Base-by-base conservation (phyloP, 2,329 filamentous ascomycete species). In the Aspergillus tubingensis region DNA sequence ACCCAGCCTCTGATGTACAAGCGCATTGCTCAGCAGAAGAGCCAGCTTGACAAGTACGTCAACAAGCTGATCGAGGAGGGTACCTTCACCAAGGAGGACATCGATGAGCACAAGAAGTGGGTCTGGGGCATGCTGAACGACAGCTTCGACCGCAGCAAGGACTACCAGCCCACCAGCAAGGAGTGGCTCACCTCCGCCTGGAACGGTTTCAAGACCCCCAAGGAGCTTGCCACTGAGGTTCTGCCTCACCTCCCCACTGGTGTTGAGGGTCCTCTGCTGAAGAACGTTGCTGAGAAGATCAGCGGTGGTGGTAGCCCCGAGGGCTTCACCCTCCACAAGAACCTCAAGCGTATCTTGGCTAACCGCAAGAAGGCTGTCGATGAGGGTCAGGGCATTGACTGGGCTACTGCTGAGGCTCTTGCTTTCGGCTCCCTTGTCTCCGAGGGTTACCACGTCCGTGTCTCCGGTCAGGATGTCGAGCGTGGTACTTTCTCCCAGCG, bases 1-100 rank as follows among this genome's bases (percentile, higher is more conserved):
- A 99, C 95, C n/a, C 95, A 99, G 78, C 95, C 95, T 43, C 82
- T 97, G 69, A 99, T 99, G 95, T 99, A 99, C 87, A 97, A 98
- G 88, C 91, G 91, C 73, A 98, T 99, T 75, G 86, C 88, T 68
- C 85, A 89, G 62, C 92, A 98, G 77, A 85, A 89, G 66, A 87
- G 90, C 49, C 91, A 95, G 75, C 88, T 99, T 61, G 90, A 96
- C 74, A 91, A 91, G 72, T 99, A 99, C 76, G 86, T 95, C 68
- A 86, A 96, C 73, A 91, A 96, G 83, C 88, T 99, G 57, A 83
- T 97, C 47, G 84, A 92, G 64, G 93, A 97, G 73, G 92, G 93
- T 70, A 96, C 91, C 57, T 99, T 99, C 81, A 96, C 91, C 68
- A 94, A 96, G 82, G 93, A 95, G 72, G 95, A 99, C 75, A 90